Evolutionary conservation across 495 filamentous ascomycete species (phyloP), one percentile per base, ranked within the genome.

Genomic region (Corynascus novoguineensis): DNA sequence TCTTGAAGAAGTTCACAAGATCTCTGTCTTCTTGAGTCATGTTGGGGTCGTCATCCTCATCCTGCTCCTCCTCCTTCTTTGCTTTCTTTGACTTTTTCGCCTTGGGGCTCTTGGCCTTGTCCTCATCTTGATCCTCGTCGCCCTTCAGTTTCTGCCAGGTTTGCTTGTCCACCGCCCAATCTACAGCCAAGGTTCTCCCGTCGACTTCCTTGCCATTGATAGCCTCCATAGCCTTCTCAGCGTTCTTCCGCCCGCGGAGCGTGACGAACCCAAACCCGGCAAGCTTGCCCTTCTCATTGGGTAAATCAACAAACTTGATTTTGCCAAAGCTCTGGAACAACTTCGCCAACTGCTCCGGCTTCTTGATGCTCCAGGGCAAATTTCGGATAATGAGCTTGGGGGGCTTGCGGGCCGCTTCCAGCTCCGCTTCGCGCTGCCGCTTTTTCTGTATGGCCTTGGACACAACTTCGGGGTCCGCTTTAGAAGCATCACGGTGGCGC

Each of bases 341-440:
- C 38, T 78, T 75, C 2, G 81, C 73, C 47, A 99, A 71, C 64
- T 97, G 84, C 46, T 96, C 85, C 0, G 89, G 76, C 9, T 81
- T 81, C 72, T 93, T 95, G 68, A 99, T 86, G 63, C 86, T 96
- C 93, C 93, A 99, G 1, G 93, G 92, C 61, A 99, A 67, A 68
- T 99, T 99, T 51, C 93, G 83, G 25, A 97, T 85, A 71, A 99
- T 99, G 63, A 99, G 73, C 71, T 88, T 92, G 10, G 89, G 86
- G 5, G 88, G 79, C 66, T 79, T 79, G 29, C 78, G 73, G 32
- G 77, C 76, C 55, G 83, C 80, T 17, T 66, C 71, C 54, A 75
- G 66, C 60, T 79, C 72, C 74, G 78, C 71, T 72, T 77, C 72
- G 69, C 84, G 63, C 74, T 78, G 66, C 70, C 75, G 64, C 73